A percentile compares a stretch with the other conserved stretches of the same genome.
Evolutionary conservation across 164 flowering plant genomes (phyloP).

Genomic region (Akebia trifoliata): DNA sequence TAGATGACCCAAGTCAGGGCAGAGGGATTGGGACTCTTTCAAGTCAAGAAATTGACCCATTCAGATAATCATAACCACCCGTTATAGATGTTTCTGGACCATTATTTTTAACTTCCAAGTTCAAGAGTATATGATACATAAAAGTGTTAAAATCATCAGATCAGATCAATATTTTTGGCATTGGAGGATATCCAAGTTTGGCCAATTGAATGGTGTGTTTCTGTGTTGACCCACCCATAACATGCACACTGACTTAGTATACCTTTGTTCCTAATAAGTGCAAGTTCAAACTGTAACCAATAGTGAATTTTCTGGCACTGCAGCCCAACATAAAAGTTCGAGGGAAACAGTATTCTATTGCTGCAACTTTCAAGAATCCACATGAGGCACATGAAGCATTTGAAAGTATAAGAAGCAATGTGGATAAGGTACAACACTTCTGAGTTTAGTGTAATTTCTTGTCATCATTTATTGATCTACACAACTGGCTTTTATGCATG

Average conservation of each 20-base stretch:
- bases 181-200: neutral
- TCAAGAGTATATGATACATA: neutral
- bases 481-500: neutral
- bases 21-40: neutral
- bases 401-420: conserved; percentile 37
- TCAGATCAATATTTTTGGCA: neutral
- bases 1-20: neutral
- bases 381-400: conserved; percentile 49
- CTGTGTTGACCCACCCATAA: neutral
- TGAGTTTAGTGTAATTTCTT: neutral
- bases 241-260: neutral
- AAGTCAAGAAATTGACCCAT: neutral
- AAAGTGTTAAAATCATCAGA: neutral
- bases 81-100: no score
- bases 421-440: conserved; percentile 35
- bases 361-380: conserved; percentile 42
- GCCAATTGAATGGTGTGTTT: neutral
- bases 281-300: neutral
- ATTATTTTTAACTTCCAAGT: no score
- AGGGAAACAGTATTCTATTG: conserved; percentile 34
- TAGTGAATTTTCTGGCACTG: neutral
- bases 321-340: conserved; percentile 33
- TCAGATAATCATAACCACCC: neutral
- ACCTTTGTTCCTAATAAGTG: neutral
- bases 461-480: neutral